Evolutionary conservation across 192 early-diverging fungal species (phyloP).

Genomic region (Spinellus fusiger): DNA sequence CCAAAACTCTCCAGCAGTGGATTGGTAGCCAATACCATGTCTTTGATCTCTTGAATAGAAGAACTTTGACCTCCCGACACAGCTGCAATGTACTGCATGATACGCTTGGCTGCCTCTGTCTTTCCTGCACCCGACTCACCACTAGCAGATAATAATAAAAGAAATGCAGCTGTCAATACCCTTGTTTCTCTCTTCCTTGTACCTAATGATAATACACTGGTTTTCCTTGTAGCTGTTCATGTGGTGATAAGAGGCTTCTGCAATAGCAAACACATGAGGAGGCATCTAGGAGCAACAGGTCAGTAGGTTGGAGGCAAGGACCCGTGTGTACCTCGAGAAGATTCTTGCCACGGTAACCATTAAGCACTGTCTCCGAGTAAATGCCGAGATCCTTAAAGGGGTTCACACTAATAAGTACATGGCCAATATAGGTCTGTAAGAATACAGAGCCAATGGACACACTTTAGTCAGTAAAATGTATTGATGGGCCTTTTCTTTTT

Average conservation of each 20-base stretch:
- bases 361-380: conserved; percentile 86
- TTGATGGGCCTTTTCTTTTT: not conserved
- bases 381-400: conserved; percentile 95
- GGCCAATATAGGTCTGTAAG: conserved; percentile 89
- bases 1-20: conserved; percentile 98
- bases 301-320: not conserved
- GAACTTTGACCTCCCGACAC: conserved; percentile 72
- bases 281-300: conserved; percentile 52
- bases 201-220: conserved; percentile 97
- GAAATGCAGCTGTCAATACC: not conserved
- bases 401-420: conserved; percentile 86
- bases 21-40: conserved; percentile 98
- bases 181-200: not conserved
- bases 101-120: conserved; percentile 85
- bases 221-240: conserved; percentile 99
- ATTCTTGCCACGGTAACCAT: conserved; percentile 82
- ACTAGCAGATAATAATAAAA: conserved; percentile 28
- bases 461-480: not conserved
- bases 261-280: conserved; percentile 98
- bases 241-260: conserved; percentile 83
- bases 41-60: conserved; percentile 91
- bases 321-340: conserved; percentile 53
- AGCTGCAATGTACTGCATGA: conserved; percentile 98
- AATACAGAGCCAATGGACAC: conserved; percentile 1
- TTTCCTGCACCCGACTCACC: conserved; percentile 94